Evolutionary conservation across 2,329 filamentous ascomycete species (phyloP).

Genomic region (Diaporthe sp.): DNA sequence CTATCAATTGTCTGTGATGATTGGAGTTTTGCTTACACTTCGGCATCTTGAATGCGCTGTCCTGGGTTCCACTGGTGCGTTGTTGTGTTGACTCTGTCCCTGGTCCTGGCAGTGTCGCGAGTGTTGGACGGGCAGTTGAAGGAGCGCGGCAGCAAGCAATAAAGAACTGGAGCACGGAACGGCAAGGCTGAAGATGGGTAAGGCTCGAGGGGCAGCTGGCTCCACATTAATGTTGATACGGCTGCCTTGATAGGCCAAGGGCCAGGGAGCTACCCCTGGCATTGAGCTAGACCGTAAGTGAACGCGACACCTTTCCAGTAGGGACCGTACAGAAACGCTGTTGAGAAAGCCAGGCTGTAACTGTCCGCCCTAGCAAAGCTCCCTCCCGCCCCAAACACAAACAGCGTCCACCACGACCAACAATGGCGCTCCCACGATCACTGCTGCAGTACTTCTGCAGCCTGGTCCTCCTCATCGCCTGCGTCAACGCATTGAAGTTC

Average conservation of each 20-base stretch:
- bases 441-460: constrained; percentile 71
- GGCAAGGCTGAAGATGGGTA: constrained; percentile 35
- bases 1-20: constrained; percentile 41
- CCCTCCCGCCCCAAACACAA: constrained; percentile 6
- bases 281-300: constrained; percentile 32
- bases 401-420: constrained; percentile 39
- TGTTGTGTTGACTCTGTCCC: constrained; percentile 26
- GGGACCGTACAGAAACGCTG: constrained; percentile 4
- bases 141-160: constrained; percentile 24
- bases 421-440: constrained; percentile 64
- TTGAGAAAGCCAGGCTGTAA: constrained; percentile 25
- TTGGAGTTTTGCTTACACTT: constrained; percentile 76
- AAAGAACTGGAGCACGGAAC: constrained; percentile 30
- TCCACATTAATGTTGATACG: constrained; percentile 8
- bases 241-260: background rate
- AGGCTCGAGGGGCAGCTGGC: constrained; percentile 3
- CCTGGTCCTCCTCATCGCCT: constrained; percentile 67
- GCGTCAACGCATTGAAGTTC: constrained; percentile 85
- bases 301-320: constrained; percentile 38
- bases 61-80: constrained; percentile 1
- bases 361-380: constrained; percentile 23
- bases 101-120: constrained; percentile 24
- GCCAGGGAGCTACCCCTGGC: constrained; percentile 19
- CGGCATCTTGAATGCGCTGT: constrained; percentile 72
- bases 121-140: background rate